Base-by-base conservation (phyloP, 2,329 filamentous ascomycete genomes). In the Fusarium sp. region DNA sequence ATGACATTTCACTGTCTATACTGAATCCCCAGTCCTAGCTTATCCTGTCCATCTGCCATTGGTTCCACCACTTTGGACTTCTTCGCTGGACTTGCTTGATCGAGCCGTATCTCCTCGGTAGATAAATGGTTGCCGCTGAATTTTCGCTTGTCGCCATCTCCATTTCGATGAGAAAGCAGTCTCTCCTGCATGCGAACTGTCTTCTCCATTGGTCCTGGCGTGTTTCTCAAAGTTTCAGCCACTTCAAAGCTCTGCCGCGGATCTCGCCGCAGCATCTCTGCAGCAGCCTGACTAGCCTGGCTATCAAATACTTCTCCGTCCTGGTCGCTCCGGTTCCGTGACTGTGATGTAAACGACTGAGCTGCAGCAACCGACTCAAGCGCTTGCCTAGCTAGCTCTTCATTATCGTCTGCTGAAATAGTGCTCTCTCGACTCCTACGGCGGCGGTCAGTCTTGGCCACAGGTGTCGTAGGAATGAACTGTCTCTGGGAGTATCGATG, bases 371-470 rank as follows among this genome's bases (percentile, higher is more conserved):
- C 87, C 0, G 85, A 87, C 70, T 87, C 84, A 20, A 90, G 77
- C 1, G 88, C 88, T 66, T 89, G 86, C 9, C 88, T 84, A 2
- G 87, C 87, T 30, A 90, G 83, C 76, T 90, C 88, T 75, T 87
- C 89, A 57, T 87, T 89, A 66, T 91, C 88, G 48, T 88, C 88
- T 26, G 89, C 92, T 3, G 94, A 96, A 55, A 96, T 95, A 4
- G 94, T 97, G 83, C 93, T 96, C 81, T 97, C 94, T 68, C 94
- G 90, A 81, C 94, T 95, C 81, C 91, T 90, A 59, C 89, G 89
- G 42, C 89, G 87, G 55, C 85, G 84, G 26, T 85, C 84, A 41
- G 80, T 78, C 56, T 79, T 80, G 20, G 82, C 81, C 14, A 82
- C 81, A 4, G 87, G 85, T 1, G 86, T 87, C n/a, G 84, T 84